Evolutionary conservation across 2,329 filamentous ascomycete species (phyloP), one percentile per base, ranked within the genome.

Genomic region (Akanthomyces lecanii): DNA sequence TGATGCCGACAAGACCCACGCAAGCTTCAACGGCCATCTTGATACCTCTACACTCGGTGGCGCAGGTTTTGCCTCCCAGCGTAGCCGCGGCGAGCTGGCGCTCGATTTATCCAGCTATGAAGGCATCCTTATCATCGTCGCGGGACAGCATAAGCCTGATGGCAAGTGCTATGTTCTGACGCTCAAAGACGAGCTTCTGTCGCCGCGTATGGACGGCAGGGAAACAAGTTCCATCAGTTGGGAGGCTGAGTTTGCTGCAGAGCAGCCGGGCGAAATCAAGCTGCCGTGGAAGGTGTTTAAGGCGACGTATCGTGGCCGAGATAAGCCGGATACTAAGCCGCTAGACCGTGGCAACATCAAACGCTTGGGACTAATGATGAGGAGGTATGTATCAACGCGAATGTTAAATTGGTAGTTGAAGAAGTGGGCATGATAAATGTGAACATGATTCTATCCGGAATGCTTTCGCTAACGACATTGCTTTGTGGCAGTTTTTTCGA

Each of bases 281-380:
- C 76, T 92, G 25, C 80, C 79, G 1, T 94, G 89, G 87, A 73
- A 73, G 14, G 81, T 82, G 28, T 85, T 96, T 66, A 85, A 84
- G 71, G 78, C 90, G 1, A 94, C 88, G 1, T 95, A 92, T 74
- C 80, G 91, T 4, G 91, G 91, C 0, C 84, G 82, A 69, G 80
- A 86, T 65, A 82, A 84, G 71, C 75, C 82, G 21, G 86, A 89
- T 74, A 84, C 84, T 0, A 73, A 79, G 63, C 79, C 82, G 5
- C 72, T 95, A 67, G 78, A 92, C 68, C 69, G 83, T 66, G 78
- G 78, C 54, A 77, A 78, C 50, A 78, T 95, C 45, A 89, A 84
- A 75, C 80, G 89, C 53, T 78, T 94, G 36, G 88, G 86, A 57
- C 79, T 95, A 64, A 93, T 95, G 91, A 89, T 90, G 81, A 79